These are phyloP conservation scores for Aspergillus persii DNA, from an alignment of 2,329 filamentous ascomycete genomes.

Conservation along the genomic window DNA sequence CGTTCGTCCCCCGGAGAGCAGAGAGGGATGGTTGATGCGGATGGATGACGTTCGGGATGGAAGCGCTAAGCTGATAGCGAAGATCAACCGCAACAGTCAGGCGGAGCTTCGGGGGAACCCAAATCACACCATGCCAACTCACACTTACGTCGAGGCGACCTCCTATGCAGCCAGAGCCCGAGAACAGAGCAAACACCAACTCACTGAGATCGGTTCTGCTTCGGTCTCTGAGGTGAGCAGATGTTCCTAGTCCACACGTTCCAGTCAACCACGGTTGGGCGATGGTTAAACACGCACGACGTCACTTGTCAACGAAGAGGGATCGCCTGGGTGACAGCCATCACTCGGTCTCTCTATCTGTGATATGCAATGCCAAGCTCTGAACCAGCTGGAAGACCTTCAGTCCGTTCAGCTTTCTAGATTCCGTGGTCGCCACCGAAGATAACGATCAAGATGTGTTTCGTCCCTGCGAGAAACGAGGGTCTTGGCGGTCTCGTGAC, in stretches of 20 bases:
- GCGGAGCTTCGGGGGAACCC: constrained; percentile 18
- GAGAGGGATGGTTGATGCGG: constrained; percentile 12
- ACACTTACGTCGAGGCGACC: constrained; percentile 8
- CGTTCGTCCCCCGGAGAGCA: constrained; percentile 6
- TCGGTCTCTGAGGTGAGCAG: background rate
- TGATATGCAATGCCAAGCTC: background rate
- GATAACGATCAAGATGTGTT: background rate
- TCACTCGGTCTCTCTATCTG: background rate
- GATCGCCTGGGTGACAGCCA: background rate
- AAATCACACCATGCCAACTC: constrained; percentile 22
- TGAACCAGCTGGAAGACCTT: background rate
- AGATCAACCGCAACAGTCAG: constrained; percentile 23
- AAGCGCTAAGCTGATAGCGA: constrained; percentile 13
- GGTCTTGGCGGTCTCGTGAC: background rate
- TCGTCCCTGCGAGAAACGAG: background rate
- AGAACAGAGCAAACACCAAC: background rate
- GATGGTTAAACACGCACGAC: background rate
- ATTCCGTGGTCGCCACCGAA: background rate
- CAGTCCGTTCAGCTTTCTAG: background rate
- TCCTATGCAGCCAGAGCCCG: too few relatives aligned
- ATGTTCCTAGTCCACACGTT: background rate
- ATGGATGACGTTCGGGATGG: constrained; percentile 32
- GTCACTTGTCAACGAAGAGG: background rate
- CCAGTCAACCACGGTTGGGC: background rate
- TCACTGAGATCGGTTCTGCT: too few relatives aligned